A percentile compares a stretch with the other conserved stretches of the same genome.
Evolutionary conservation across 495 filamentous ascomycete genomes (phyloP).

Genomic region (Sporormia fimetaria): DNA sequence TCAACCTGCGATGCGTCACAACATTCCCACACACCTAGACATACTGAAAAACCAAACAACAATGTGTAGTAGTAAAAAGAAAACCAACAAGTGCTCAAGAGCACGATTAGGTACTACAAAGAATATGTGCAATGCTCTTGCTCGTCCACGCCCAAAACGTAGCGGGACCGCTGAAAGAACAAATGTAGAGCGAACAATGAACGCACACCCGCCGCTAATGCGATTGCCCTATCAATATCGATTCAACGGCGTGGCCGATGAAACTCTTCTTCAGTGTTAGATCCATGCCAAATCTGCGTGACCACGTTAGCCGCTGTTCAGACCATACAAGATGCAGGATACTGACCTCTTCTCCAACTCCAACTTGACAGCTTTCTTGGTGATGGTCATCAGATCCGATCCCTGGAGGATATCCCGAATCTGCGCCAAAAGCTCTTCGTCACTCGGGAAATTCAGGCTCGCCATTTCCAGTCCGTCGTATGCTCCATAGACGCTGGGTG

Average conservation of each 20-base stretch:
- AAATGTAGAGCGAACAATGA: not conserved
- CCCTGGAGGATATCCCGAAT: slow-evolving; percentile 85
- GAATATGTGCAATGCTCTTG: no score
- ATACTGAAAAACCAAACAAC: no score
- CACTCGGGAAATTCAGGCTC: slow-evolving; percentile 65
- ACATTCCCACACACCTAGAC: no score
- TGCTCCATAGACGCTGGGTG: slow-evolving; percentile 39
- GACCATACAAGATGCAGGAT: not conserved
- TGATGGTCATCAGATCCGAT: slow-evolving; percentile 92
- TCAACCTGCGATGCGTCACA: no score
- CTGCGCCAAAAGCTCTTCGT: slow-evolving; percentile 84
- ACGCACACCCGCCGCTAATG: not conserved
- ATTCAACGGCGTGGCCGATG: slow-evolving; percentile 25
- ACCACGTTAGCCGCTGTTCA: slow-evolving; percentile 2
- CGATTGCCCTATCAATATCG: slow-evolving; percentile 10
- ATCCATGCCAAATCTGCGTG: slow-evolving; percentile 21
- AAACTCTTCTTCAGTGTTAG: slow-evolving; percentile 20
- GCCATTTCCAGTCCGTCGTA: slow-evolving; percentile 53
- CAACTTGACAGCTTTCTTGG: slow-evolving; percentile 94
- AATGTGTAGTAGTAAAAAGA: no score
- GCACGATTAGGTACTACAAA: no score
- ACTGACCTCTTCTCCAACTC: slow-evolving; percentile 73
- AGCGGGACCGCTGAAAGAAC: not conserved
- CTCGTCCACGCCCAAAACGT: slow-evolving; percentile 2
- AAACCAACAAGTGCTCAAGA: no score